These are phyloP conservation scores for Sedum album DNA, from an alignment of 164 flowering plant species.

Conservation along the genomic window DNA sequence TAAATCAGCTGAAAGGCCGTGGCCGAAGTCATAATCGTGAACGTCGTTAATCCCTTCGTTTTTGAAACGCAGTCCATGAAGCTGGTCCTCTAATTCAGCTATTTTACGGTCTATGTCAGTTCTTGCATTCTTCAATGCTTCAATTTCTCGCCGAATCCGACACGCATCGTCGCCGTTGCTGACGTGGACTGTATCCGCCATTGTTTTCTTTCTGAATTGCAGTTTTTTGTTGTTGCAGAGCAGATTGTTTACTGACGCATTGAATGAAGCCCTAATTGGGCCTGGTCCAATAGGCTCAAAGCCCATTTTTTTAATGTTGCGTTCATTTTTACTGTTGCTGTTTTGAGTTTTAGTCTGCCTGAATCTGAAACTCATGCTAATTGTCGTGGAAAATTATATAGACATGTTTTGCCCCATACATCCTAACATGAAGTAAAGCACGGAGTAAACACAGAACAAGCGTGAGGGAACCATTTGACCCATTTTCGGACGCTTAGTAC, in stretches of 20 bases:
- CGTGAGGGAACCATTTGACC: neutral
- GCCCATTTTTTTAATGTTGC: neutral
- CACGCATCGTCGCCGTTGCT: conserved; percentile 18
- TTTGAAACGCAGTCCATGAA: conserved; percentile 15
- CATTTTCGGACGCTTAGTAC: neutral
- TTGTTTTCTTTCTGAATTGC: neutral
- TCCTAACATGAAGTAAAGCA: neutral
- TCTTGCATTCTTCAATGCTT: conserved; percentile 36
- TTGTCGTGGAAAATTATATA: too few species aligned
- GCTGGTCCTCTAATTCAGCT: conserved; percentile 46
- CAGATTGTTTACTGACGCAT: neutral
- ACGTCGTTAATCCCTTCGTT: conserved; percentile 4
- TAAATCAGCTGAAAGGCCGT: conserved; percentile 40
- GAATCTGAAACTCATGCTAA: too few species aligned
- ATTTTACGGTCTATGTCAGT: conserved; percentile 48
- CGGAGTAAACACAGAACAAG: neutral
- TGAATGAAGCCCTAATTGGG: neutral
- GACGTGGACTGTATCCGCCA: conserved; percentile 3
- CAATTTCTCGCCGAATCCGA: conserved; percentile 38
- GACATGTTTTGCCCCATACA: too few species aligned
- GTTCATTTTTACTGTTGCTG: too few species aligned
- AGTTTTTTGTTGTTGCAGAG: neutral
- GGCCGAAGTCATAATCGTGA: conserved; percentile 14
- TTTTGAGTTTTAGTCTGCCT: too few species aligned
- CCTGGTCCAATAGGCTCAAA: neutral